A percentile compares a stretch with the other conserved stretches of the same genome.
These are phyloP conservation scores for Parachaetomium inaequale DNA, from an alignment of 495 filamentous ascomycete species.

Conservation along the genomic window DNA sequence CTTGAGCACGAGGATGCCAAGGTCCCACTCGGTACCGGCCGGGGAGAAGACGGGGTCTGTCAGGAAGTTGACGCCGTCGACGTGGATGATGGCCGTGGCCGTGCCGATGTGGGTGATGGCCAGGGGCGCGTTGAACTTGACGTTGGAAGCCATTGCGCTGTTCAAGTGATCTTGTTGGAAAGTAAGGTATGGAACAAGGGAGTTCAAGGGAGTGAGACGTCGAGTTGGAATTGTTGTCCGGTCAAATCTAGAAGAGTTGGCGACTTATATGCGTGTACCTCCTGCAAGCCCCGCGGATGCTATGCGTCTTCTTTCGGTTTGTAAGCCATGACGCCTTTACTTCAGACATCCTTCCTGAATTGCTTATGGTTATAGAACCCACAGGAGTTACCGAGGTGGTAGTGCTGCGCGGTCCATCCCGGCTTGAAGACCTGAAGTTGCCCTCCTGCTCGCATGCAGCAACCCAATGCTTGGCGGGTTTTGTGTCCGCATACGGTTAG, in stretches of 20 bases:
- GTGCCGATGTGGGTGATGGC: constrained; percentile 39
- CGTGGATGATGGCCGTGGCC: constrained; percentile 40
- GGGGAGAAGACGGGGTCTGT: constrained; percentile 55
- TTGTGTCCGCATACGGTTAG: constrained; percentile 21
- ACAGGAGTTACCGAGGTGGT: neutral
- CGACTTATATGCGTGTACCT: neutral
- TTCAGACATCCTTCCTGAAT: neutral
- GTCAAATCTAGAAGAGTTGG: neutral
- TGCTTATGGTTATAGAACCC: neutral
- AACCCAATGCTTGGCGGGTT: constrained; percentile 19
- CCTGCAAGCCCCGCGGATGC: no score
- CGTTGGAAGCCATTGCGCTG: constrained; percentile 14
- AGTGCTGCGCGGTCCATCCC: neutral
- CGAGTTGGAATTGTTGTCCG: neutral
- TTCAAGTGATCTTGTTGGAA: neutral
- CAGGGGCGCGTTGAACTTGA: constrained; percentile 20
- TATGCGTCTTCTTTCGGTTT: no score
- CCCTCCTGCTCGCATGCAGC: no score
- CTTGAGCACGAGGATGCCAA: constrained; percentile 33
- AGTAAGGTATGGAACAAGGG: neutral
- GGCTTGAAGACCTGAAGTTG: neutral
- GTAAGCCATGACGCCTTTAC: neutral
- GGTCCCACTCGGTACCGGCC: constrained; percentile 38
- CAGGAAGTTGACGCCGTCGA: constrained; percentile 47
- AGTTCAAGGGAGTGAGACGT: neutral